Percentiles rank a stretch among this genome's conserved stretches.
Evolutionary conservation across 441 rosid genomes (phyloP).

Genomic region (Gossypium gossypioides): DNA sequence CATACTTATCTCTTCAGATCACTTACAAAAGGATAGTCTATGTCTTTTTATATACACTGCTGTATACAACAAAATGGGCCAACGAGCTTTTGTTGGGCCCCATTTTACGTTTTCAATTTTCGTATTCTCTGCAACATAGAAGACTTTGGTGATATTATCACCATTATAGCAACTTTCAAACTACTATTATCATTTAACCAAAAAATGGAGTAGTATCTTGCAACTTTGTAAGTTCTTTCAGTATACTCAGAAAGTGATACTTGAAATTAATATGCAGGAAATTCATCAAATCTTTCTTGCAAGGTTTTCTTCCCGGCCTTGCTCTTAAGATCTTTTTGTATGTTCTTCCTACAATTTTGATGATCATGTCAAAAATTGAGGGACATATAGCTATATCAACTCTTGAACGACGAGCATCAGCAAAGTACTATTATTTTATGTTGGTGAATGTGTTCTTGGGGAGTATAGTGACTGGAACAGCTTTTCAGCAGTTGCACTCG

Average conservation of each 20-base stretch:
- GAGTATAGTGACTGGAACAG: slow-evolving; percentile 83
- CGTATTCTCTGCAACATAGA: not conserved
- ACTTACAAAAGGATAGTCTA: not conserved
- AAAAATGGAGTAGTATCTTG: not conserved
- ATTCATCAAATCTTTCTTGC: slow-evolving; percentile 86
- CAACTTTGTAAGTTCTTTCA: not conserved
- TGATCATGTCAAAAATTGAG: slow-evolving; percentile 89
- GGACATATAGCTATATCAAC: slow-evolving; percentile 70
- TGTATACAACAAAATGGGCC: not conserved
- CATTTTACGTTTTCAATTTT: not conserved
- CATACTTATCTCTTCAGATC: not conserved
- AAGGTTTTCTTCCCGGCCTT: slow-evolving; percentile 92
- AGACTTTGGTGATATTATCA: not conserved
- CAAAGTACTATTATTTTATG: slow-evolving; percentile 88
- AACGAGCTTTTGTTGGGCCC: not conserved
- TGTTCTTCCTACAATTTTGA: slow-evolving; percentile 59
- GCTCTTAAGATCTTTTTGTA: slow-evolving; percentile 75
- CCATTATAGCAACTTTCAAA: not conserved
- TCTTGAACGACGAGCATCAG: slow-evolving; percentile 73
- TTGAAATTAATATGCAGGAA: slow-evolving; percentile 39
- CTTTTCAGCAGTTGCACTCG: slow-evolving; percentile 74
- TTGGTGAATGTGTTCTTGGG: slow-evolving; percentile 95
- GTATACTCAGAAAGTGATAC: not conserved
- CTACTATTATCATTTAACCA: not conserved
- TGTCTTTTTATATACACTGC: not conserved